A percentile compares a stretch with the other conserved stretches of the same genome.
Conservation (phyloP, 345 rosid species). For the Syzygium jambos region DNA sequence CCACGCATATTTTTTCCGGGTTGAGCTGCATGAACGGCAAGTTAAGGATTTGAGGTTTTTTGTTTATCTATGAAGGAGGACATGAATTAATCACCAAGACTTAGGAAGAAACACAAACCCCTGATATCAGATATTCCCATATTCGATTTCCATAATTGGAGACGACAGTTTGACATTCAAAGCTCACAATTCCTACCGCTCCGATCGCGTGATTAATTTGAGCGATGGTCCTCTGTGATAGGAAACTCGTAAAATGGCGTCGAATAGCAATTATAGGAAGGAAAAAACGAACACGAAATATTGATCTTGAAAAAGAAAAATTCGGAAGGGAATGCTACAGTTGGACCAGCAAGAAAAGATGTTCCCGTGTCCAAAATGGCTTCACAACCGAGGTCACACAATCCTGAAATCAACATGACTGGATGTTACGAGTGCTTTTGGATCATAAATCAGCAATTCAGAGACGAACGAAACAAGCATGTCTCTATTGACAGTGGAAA, state of each 20-base stretch:
- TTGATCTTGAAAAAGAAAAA: background rate
- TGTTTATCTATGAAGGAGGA: background rate
- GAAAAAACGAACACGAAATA: background rate
- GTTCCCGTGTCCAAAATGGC: conserved; percentile 56
- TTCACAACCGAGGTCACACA: conserved; percentile 26
- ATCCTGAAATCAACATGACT: conserved; percentile 20
- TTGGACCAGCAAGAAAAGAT: conserved; percentile 52
- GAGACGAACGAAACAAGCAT: background rate
- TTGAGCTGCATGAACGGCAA: conserved; percentile 18
- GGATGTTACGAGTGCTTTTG: background rate
- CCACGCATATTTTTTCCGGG: conserved; percentile 43
- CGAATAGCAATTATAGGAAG: background rate
- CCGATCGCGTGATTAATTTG: conserved; percentile 52
- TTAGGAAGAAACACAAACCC: conserved; percentile 25
- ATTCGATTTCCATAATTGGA: conserved; percentile 24
- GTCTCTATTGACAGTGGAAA: background rate
- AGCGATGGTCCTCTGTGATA: conserved; percentile 29
- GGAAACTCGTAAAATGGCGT: background rate
- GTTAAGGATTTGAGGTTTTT: background rate
- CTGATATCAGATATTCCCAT: conserved; percentile 37
- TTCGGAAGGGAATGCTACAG: conserved; percentile 21
- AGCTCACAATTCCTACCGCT: conserved; percentile 36
- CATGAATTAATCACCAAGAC: background rate
- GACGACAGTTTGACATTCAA: conserved; percentile 35
- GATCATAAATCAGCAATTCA: background rate